Base-by-base conservation (phyloP, 129 eudicot species). In the Flaveria trinervia region DNA sequence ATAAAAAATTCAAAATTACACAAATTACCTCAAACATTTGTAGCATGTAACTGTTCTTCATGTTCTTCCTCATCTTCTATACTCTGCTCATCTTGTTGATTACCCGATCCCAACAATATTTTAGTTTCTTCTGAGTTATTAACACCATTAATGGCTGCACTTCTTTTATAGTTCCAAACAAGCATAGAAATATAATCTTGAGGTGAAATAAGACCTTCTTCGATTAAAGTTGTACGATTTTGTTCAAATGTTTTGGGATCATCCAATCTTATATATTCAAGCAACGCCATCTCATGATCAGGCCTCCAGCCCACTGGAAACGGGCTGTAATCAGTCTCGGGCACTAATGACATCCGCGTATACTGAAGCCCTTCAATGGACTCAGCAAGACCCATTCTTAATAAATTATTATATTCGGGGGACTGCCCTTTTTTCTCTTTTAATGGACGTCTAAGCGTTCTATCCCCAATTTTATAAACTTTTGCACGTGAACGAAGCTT, bases 401-500 rank as follows among this genome's bases (percentile, higher is more conserved):
- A 76, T 23, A 89, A 83, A 77, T 92, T 87, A 45, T 89, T 84
- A 59, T 89, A 91, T 55, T 95, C 96, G 2, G 97, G 93, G 10
- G 96, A 83, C 48, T 89, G 85, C 65, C 92, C 89, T 75, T 90
- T 84, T 67, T 79, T 83, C 83, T 92, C 96, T 75, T 83, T 89
- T 76, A 95, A 79, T 6, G 99, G 96, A 17, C 90, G 96, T 68
- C 90, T 77, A 16, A 95, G 92, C 43, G 86, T 84, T 55, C 96
- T 84, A 28, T 92, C 79, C 64, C 95, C 99, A 64, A 92, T 88
- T 76, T 76, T 85, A 72, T 95, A 95, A 25, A 95, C 99, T 86
- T 95, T 95, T 16, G 99, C 97, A 54, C 99, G 92, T 9, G 99
- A 95, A 28, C 94, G 88, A 73, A 95, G 93, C 85, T 89, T 89